These are phyloP conservation scores for Balamuthia mandrillaris DNA, from an alignment of 208 protist genomes.

Conservation along the genomic window DNA sequence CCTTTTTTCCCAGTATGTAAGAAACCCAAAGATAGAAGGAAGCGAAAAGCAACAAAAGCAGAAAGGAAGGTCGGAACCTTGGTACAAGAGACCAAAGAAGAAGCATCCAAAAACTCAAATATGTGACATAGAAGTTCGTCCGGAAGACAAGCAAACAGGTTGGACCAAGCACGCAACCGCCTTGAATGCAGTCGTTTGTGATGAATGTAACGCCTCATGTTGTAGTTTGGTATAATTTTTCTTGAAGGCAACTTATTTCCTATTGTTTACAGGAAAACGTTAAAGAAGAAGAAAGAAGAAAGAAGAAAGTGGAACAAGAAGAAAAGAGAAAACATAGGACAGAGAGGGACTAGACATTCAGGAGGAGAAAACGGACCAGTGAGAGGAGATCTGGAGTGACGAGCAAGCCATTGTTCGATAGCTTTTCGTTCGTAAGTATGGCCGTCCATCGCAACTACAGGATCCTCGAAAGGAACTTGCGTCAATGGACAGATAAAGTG, in stretches of 20 bases:
- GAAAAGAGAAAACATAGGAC: no score
- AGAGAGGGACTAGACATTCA: no score
- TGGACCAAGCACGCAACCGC: no score
- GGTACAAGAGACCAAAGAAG: no score
- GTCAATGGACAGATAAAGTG: conserved; percentile 15
- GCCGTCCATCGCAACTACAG: not conserved
- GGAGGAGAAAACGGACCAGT: no score
- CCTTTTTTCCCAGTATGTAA: no score
- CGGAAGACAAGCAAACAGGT: not conserved
- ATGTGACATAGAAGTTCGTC: not conserved
- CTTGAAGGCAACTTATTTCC: not conserved
- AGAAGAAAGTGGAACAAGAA: no score
- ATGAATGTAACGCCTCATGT: not conserved
- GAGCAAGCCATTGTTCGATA: not conserved
- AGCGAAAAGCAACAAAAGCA: no score
- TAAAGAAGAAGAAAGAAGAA: no score
- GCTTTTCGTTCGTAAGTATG: conserved; percentile 9
- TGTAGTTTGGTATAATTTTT: not conserved
- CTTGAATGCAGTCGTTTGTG: no score
- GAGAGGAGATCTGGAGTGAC: not conserved
- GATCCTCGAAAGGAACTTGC: not conserved
- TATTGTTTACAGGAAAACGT: not conserved
- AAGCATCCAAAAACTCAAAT: not conserved
- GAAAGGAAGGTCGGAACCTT: no score
- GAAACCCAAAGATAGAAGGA: no score